These are phyloP conservation scores for Vinca minor DNA, from an alignment of 257 asterid genomes.

Conservation along the genomic window DNA sequence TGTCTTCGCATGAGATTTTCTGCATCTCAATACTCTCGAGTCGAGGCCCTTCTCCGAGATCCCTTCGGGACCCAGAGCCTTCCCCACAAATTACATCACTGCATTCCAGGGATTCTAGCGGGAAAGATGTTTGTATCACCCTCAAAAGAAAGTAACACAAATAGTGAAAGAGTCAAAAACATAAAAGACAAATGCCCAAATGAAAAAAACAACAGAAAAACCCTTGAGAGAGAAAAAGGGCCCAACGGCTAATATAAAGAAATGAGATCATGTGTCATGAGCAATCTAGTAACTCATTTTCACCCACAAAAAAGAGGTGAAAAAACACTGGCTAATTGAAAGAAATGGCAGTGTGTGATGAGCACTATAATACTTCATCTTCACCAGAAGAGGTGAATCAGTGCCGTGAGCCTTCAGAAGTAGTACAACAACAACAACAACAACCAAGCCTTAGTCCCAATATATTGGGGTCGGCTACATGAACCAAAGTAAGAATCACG, in stretches of 20 bases:
- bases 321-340: background rate
- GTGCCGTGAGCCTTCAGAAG: background rate
- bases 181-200: background rate
- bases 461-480: no score
- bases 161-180: background rate
- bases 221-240: background rate
- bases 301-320: no score
- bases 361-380: background rate
- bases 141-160: background rate
- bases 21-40: background rate
- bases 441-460: no score
- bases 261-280: background rate
- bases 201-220: background rate
- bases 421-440: no score
- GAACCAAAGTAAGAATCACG: no score
- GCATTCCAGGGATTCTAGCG: background rate
- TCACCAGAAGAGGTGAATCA: background rate
- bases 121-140: background rate
- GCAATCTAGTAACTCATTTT: background rate
- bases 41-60: background rate
- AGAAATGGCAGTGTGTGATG: background rate
- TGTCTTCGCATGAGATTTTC: background rate
- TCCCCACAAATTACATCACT: background rate
- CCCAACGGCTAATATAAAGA: background rate
- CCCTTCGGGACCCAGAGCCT: background rate